Conservation (phyloP, 1,284 basidiomycete species). For the Crocinoboletus sp. region DNA sequence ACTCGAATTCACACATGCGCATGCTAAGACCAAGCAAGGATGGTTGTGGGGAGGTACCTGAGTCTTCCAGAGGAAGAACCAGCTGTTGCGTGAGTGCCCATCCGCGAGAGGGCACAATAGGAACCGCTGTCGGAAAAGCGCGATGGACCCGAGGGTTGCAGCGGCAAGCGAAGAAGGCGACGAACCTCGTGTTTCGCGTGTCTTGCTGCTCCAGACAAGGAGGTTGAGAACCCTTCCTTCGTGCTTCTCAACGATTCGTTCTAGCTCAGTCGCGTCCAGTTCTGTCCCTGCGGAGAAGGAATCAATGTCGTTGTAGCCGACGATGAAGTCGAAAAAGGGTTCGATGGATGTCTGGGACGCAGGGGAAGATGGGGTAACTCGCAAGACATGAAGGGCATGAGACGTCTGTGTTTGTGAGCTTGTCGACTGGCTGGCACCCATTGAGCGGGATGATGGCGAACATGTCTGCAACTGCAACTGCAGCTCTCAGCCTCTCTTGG, state of each 20-base stretch:
- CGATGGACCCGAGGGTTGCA: background rate
- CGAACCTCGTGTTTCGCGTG: conserved; percentile 77
- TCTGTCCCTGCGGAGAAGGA: conserved; percentile 49
- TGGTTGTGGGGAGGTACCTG: conserved; percentile 46
- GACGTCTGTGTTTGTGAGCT: conserved; percentile 47
- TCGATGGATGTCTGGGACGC: conserved; percentile 85
- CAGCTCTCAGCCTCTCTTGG: no score
- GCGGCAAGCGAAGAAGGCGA: conserved; percentile 8
- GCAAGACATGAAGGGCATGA: conserved; percentile 77
- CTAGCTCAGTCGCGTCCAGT: conserved; percentile 71
- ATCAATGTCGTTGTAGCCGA: conserved; percentile 77
- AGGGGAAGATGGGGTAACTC: conserved; percentile 84
- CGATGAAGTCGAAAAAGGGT: conserved; percentile 96
- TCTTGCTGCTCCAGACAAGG: conserved; percentile 91
- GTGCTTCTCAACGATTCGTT: conserved; percentile 80
- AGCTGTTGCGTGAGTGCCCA: conserved; percentile 62
- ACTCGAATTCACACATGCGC: conserved; percentile 86
- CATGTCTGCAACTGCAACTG: no score
- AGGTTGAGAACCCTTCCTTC: conserved; percentile 80
- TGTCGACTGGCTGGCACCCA: conserved; percentile 75
- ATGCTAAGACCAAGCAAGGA: conserved; percentile 91
- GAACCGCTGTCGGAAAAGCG: conserved; percentile 57
- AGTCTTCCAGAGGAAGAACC: conserved; percentile 33
- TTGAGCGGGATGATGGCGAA: conserved; percentile 25
- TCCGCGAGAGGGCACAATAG: conserved; percentile 77